Base-by-base conservation (phyloP, 208 protist species). In the Angomonas ambiguus region DNA sequence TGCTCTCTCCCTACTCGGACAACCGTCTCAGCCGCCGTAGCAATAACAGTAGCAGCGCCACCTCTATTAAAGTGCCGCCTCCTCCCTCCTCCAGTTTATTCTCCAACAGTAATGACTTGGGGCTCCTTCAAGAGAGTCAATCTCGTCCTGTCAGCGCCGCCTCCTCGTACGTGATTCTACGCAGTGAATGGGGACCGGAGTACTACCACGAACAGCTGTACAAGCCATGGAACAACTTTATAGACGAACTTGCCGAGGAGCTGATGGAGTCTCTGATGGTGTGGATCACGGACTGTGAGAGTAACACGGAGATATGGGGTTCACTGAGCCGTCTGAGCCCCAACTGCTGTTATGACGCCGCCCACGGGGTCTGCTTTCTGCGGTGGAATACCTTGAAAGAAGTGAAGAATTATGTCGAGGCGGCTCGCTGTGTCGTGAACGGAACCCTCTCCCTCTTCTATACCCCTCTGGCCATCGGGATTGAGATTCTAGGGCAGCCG, bases 131-230 rank as follows among this genome's bases (percentile, higher is more conserved):
- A 13, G 13, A 41, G 8, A 41, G 35, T 41, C 35, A 75, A 20
- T 51, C 33, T 20, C 10, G 45, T 53, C 45, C 10, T 3, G 18
- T 33, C n/a, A 61, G 49, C 41, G 70, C 35, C 35, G 65, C 75
- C 11, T 71, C 76, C 18, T 77, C 69, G 11, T 77, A 72, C 33
- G 58, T 68, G 8, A 79, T 85, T 42, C 20, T 82, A 16, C 69
- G 76, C 27, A 74, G 59, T 24, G 76, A 77, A 61, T 79, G 80
- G 80, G 64, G 70, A 16, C 63, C 49, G n/a, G 80, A 85, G 63
- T 74, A 76, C 66, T 79, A 82, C 67, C 48, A 77, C 11, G 72
- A 79, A 48, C 64, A 65, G 64, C 76, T 74, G 41, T 71, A 77
- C 65, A 78, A 76, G 55, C 65, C 66, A 32, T 82, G 76, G 76